phyloP scores from a whole-genome alignment of 345 rosid genomes.

The Aquilaria yunnanensis region DNA sequence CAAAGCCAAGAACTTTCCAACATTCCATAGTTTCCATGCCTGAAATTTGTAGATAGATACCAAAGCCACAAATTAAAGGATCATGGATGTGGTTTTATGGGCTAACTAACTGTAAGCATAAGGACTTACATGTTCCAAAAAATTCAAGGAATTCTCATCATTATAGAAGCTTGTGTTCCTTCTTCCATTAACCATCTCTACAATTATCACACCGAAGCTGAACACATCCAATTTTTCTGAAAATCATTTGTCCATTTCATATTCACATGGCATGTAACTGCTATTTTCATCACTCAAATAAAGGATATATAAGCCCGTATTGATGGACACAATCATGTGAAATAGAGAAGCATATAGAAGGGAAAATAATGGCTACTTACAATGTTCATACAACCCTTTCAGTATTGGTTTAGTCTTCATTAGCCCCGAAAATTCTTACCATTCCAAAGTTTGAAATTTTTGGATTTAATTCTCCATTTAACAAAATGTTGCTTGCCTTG shows the following conservation, averaged over 20 bases:
- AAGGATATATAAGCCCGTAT: neutral
- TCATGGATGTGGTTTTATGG: neutral
- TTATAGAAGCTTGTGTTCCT: conserved; percentile 23
- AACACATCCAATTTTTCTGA: conserved; percentile 40
- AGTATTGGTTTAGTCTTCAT: conserved; percentile 1
- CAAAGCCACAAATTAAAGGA: neutral
- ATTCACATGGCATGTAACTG: conserved; percentile 46
- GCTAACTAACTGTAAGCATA: too few relatives aligned
- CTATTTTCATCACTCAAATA: conserved; percentile 11
- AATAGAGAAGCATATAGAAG: too few relatives aligned
- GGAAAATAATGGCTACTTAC: neutral
- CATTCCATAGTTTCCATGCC: conserved; percentile 46
- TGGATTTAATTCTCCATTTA: neutral
- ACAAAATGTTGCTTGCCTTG: conserved; percentile 6
- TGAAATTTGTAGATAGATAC: neutral
- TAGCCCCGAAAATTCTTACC: conserved; percentile 7
- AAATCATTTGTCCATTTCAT: conserved; percentile 37
- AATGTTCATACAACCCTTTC: conserved; percentile 9
- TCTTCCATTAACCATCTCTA: conserved; percentile 39
- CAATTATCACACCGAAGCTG: conserved; percentile 30
- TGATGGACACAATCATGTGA: neutral
- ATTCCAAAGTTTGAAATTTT: conserved; percentile 11
- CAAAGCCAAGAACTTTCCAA: conserved; percentile 2
- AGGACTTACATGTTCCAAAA: conserved; percentile 28
- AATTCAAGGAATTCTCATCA: conserved; percentile 20